phyloP scores from a whole-genome alignment of 352 stramenopile genomes.

The Pythium aristosporum region DNA sequence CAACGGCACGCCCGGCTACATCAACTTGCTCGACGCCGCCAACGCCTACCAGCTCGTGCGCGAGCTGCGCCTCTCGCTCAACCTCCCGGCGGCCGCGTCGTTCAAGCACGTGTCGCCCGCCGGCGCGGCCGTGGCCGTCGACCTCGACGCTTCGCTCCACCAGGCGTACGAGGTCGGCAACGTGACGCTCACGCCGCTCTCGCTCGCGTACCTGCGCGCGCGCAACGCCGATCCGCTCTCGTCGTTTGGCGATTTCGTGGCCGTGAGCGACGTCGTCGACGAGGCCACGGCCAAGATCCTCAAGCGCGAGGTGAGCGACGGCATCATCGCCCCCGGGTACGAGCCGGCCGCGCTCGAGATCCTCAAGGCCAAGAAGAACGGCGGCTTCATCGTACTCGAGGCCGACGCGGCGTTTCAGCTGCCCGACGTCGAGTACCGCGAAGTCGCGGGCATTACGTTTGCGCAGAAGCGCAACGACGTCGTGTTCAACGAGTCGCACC shows the following conservation, averaged over 20 bases:
- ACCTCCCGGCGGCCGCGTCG: conserved; percentile 93
- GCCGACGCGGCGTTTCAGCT: conserved; percentile 92
- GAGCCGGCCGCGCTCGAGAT: conserved; percentile 97
- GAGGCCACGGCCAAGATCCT: conserved; percentile 97
- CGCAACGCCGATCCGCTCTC: conserved; percentile 99
- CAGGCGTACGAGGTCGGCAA: conserved; percentile 95
- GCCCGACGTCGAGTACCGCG: conserved; percentile 95
- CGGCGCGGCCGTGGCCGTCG: conserved; percentile 95
- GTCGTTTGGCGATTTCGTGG: conserved; percentile 99
- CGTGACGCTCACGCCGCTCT: conserved; percentile 91
- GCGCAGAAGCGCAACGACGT: conserved; percentile 98
- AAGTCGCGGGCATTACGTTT: conserved; percentile 98
- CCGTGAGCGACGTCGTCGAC: conserved; percentile 98
- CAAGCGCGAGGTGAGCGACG: conserved; percentile 99
- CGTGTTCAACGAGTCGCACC: conserved; percentile 92
- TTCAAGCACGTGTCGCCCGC: conserved; percentile 99
- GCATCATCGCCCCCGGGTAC: conserved; percentile 99
- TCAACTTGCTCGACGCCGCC: conserved; percentile 98
- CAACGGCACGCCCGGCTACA: conserved; percentile 97
- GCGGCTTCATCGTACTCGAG: conserved; percentile 99
- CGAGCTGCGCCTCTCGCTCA: conserved; percentile 94
- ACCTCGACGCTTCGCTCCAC: conserved; percentile 93
- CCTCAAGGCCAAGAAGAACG: conserved; percentile 98
- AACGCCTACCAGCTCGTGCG: conserved; percentile 99
- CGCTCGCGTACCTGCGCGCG: conserved; percentile 97